A percentile compares a stretch with the other conserved stretches of the same genome.
Conservation (phyloP, 1,139 yeast genomes). For the Candida gigantensis region DNA sequence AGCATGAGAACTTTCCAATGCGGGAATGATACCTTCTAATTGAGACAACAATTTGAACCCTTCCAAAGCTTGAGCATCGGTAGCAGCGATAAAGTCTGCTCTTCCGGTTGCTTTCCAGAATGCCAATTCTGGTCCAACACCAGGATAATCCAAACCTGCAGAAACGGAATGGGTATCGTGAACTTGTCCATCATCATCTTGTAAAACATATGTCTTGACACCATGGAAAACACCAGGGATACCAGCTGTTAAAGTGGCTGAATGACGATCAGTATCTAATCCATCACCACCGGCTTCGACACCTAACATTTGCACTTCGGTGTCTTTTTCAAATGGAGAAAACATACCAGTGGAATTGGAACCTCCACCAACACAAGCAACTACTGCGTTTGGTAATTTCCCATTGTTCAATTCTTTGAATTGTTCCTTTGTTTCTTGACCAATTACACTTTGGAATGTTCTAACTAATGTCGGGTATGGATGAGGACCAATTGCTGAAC, state of each 20-base stretch:
- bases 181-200: slow-evolving; percentile 90
- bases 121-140: slow-evolving; percentile 98
- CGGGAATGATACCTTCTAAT: slow-evolving; percentile 97
- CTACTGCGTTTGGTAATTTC: slow-evolving; percentile 86
- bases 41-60: slow-evolving; percentile 90
- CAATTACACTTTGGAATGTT: slow-evolving; percentile 97
- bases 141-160: slow-evolving; percentile 98
- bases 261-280: slow-evolving; percentile 77
- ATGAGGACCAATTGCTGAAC: slow-evolving; percentile 99
- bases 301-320: slow-evolving; percentile 77
- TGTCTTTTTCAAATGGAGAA: slow-evolving; percentile 86
- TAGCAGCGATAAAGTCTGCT: slow-evolving; percentile 87
- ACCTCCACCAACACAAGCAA: slow-evolving; percentile 99
- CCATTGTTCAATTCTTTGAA: slow-evolving; percentile 77
- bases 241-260: slow-evolving; percentile 93
- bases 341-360: slow-evolving; percentile 96
- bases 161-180: slow-evolving; percentile 97
- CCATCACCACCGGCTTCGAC: slow-evolving; percentile 99
- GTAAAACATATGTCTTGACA: slow-evolving; percentile 89
- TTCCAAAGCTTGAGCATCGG: slow-evolving; percentile 83
- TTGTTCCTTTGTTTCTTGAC: slow-evolving; percentile 91
- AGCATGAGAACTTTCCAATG: slow-evolving; percentile 96
- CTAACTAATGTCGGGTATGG: slow-evolving; percentile 98
- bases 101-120: slow-evolving; percentile 94
- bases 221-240: slow-evolving; percentile 98